phyloP scores from a whole-genome alignment of 1,284 basidiomycete genomes.

The Ceratobasidium sp. region DNA sequence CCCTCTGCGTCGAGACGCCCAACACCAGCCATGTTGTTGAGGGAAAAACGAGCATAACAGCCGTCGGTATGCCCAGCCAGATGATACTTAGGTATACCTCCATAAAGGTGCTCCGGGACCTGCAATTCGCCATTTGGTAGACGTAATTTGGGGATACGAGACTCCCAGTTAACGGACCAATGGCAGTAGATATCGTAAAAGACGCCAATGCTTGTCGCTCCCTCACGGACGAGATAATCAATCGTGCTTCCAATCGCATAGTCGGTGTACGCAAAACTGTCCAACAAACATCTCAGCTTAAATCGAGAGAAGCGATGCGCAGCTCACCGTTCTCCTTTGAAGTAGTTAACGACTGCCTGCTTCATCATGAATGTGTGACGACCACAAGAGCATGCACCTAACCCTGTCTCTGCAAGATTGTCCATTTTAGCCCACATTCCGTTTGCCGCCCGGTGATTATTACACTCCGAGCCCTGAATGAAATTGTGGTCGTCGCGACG shows the following conservation, averaged over 20 bases:
- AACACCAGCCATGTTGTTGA: not conserved
- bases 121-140: not conserved
- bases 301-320: not conserved
- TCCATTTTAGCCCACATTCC: not conserved
- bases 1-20: slow-evolving; percentile 27
- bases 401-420: not conserved
- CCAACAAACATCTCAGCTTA: not conserved
- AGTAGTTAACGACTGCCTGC: not conserved
- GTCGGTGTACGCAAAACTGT: slow-evolving; percentile 24
- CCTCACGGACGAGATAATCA: not conserved
- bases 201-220: not conserved
- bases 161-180: not conserved
- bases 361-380: not conserved
- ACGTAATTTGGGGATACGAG: not conserved
- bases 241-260: slow-evolving; percentile 7
- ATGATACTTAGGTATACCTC: slow-evolving; percentile 28
- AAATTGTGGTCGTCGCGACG: not conserved
- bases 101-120: slow-evolving; percentile 1
- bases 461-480: not conserved
- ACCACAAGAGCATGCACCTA: slow-evolving; percentile 13
- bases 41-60: not conserved
- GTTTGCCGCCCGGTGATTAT: slow-evolving; percentile 5
- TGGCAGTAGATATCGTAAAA: slow-evolving; percentile 34
- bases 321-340: slow-evolving; percentile 5
- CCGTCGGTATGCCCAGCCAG: not conserved